A percentile compares a stretch with the other conserved stretches of the same genome.
Conservation (phyloP, 106 monocot genomes). For the Dendrobium huoshanense region DNA sequence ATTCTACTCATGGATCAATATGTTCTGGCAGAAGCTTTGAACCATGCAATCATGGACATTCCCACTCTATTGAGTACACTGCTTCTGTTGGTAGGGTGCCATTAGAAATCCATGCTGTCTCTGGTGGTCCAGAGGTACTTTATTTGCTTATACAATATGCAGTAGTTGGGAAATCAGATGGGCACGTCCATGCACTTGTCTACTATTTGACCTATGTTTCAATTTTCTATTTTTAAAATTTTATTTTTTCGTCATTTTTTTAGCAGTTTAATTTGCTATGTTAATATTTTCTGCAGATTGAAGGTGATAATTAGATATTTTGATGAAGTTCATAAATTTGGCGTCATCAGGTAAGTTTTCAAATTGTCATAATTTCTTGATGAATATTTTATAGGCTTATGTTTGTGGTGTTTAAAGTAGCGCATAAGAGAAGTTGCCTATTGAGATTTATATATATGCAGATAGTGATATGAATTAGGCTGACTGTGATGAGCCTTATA, state of each 20-base stretch:
- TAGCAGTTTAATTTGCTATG: neutral
- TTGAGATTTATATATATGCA: slow-evolving; percentile 5
- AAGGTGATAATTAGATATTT: neutral
- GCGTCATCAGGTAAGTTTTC: neutral
- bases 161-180: neutral
- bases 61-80: neutral
- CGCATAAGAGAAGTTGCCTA: neutral
- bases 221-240: neutral
- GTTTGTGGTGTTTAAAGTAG: neutral
- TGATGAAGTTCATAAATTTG: neutral
- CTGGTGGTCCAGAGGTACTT: neutral
- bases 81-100: slow-evolving; percentile 2
- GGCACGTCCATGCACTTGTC: neutral
- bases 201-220: neutral
- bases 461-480: neutral
- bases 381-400: neutral
- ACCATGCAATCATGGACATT: neutral
- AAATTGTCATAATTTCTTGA: neutral
- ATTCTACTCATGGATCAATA: neutral
- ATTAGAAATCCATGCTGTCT: neutral
- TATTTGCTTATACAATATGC: neutral
- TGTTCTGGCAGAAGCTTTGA: neutral
- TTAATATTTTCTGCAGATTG: neutral
- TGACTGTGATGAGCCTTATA: neutral
- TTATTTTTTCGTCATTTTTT: neutral